A percentile compares a stretch with the other conserved stretches of the same genome.
Evolutionary conservation across 345 rosid species (phyloP).

Genomic region (Eucalyptus pauciflora): DNA sequence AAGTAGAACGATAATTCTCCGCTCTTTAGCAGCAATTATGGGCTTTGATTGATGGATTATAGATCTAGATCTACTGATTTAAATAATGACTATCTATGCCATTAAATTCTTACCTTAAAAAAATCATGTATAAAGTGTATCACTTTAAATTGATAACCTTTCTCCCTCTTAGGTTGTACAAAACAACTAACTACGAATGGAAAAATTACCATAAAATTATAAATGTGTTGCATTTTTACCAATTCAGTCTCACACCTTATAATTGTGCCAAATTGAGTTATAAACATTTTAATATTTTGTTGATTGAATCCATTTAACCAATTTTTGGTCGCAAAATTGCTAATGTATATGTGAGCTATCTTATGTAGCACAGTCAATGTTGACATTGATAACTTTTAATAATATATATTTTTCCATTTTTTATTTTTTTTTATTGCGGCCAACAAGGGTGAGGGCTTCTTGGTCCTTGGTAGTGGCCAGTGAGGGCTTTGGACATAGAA

Average conservation of each 20-base stretch:
- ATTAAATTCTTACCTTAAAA: neutral
- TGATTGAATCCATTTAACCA: rapidly evolving
- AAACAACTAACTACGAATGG: too few species aligned
- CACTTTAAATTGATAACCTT: neutral
- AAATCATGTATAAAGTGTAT: neutral
- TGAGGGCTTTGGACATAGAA: neutral
- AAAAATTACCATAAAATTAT: too few species aligned
- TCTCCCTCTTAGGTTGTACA: neutral
- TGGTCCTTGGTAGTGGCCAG: neutral
- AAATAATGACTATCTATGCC: neutral
- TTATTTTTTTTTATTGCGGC: too few species aligned
- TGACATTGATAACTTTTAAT: too few species aligned
- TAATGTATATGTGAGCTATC: rapidly evolving
- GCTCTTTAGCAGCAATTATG: neutral
- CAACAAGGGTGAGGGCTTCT: rapidly evolving
- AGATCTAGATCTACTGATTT: neutral
- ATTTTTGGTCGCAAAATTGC: too few species aligned
- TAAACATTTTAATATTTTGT: too few species aligned
- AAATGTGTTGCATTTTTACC: too few species aligned
- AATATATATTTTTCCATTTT: rapidly evolving
- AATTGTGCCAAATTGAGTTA: too few species aligned
- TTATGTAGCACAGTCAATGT: rapidly evolving
- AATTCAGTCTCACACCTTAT: rapidly evolving
- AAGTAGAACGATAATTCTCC: neutral
- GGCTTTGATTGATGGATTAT: neutral